These are phyloP conservation scores for Pseudophaeomoniella oleicola DNA, from an alignment of 2,329 filamentous ascomycete genomes.

Conservation along the genomic window DNA sequence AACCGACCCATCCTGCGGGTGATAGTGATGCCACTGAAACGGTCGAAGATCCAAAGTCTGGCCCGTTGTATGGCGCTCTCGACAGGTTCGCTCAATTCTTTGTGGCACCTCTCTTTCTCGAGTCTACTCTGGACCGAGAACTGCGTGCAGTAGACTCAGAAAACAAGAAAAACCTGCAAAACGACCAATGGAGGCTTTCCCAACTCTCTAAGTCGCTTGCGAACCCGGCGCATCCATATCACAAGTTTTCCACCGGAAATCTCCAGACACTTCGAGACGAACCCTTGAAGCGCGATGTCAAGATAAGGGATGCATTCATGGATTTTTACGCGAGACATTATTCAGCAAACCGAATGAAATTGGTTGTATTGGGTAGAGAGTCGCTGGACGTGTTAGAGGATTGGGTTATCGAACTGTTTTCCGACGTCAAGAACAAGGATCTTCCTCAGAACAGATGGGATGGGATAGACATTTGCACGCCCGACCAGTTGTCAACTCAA, in stretches of 20 bases:
- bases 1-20: conserved; percentile 14
- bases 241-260: conserved; percentile 85
- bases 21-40: conserved; percentile 7
- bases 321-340: conserved; percentile 82
- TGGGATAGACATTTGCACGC: conserved; percentile 39
- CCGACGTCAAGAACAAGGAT: conserved; percentile 67
- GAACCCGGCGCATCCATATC: conserved; percentile 75
- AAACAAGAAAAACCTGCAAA: conserved; percentile 95
- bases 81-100: conserved; percentile 94
- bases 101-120: conserved; percentile 71
- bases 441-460: conserved; percentile 56
- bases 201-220: conserved; percentile 82
- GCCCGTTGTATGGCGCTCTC: conserved; percentile 63
- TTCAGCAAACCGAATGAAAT: conserved; percentile 86
- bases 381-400: conserved; percentile 65
- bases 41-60: conserved; percentile 8
- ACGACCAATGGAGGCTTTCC: conserved; percentile 72
- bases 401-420: conserved; percentile 76
- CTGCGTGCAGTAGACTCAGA: conserved; percentile 83
- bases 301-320: conserved; percentile 82
- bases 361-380: conserved; percentile 73
- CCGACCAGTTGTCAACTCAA: conserved; percentile 51
- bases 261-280: conserved; percentile 71
- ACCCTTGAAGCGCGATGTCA: conserved; percentile 63
- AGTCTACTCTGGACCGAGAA: conserved; percentile 73